Base-by-base conservation (phyloP, 805 yeast genomes). In the Hagleromyces aurorensis region DNA sequence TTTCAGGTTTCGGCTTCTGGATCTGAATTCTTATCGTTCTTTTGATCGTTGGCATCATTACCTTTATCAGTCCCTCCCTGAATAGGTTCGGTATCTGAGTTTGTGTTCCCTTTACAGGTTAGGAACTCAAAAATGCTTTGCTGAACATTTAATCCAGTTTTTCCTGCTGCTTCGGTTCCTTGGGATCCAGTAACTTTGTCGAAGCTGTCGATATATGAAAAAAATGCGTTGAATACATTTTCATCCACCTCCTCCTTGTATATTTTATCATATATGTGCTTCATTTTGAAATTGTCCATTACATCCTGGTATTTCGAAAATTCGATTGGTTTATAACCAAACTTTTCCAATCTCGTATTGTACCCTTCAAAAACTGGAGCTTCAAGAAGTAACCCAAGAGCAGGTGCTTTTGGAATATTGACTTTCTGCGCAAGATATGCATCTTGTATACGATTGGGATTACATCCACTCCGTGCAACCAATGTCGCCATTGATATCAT, bases 321-420 rank as follows among this genome's bases (percentile, higher is more conserved):
- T 19, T 74, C 75, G 32, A 91, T 66, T 11, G 71, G 71, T 17
- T 79, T 79, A 52, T 83, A 82, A 13, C 96, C 96, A 48, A 79
- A 73, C 30, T 75, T 74, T 38, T 69, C 67, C 43, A 86, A 65
- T 50, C 74, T 72, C 16, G 67, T 62, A 57, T 91, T 91, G 56
- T 80, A 84, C 9, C 82, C 78, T 27, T 82, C 93, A 54, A 84
- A 91, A 8, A 87, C 93, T 0, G 98, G 98, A 34, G 80, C 75
- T 50, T 91, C 97, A 37, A 91, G 68, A 29, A 91, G 62, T 33
- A 91, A 65, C 0, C 98, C 98, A 37, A 91, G 65, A 16, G 97
- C 94, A 4, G 98, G 98, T 0, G 97, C 98, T 58, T 91, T 91
- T 33, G 98, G 98, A 41, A 91, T 82, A 50, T 87, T 86, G 39